Conservation (phyloP, 2,329 filamentous ascomycete genomes). For the Aspergillus latus region DNA sequence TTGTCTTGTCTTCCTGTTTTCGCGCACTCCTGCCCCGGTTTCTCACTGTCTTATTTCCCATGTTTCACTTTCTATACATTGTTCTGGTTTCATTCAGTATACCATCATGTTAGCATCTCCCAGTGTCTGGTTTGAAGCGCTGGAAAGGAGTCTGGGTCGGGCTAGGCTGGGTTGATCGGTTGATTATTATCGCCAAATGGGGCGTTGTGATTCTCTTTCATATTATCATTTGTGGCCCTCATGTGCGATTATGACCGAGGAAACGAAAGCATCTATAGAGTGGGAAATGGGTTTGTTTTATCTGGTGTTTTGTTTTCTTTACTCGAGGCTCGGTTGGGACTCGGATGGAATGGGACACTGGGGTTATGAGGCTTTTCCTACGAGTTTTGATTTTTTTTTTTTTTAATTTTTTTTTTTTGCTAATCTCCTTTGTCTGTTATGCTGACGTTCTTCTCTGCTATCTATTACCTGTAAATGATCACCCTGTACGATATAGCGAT, state of each 20-base stretch:
- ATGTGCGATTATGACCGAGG: slow-evolving; percentile 12
- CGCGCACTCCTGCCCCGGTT: slow-evolving; percentile 16
- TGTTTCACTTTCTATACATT: slow-evolving; percentile 19
- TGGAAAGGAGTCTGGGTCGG: slow-evolving; percentile 26
- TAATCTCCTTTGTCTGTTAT: slow-evolving; percentile 5
- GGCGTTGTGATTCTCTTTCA: slow-evolving; percentile 16
- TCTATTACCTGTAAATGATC: slow-evolving; percentile 15
- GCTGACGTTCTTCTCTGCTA: slow-evolving; percentile 1
- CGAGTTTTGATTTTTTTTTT: not conserved
- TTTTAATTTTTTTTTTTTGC: not conserved
- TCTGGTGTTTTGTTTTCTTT: not conserved
- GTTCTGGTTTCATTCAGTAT: slow-evolving; percentile 20
- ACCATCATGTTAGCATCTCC: slow-evolving; percentile 24
- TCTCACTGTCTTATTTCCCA: slow-evolving; percentile 1
- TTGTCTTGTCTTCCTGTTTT: slow-evolving; percentile 23
- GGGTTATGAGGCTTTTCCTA: slow-evolving; percentile 15
- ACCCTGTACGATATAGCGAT: slow-evolving; percentile 16
- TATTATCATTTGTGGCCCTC: slow-evolving; percentile 16
- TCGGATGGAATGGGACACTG: slow-evolving; percentile 22
- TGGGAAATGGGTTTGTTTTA: slow-evolving; percentile 21
- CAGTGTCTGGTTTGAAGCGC: slow-evolving; percentile 22
- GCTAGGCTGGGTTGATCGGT: slow-evolving; percentile 20
- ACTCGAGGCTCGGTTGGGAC: slow-evolving; percentile 21
- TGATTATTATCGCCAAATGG: slow-evolving; percentile 17
- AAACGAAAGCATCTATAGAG: slow-evolving; percentile 26